These are phyloP conservation scores for Gnomoniopsis smithogilvyi DNA, from an alignment of 2,329 filamentous ascomycete species.

Conservation along the genomic window DNA sequence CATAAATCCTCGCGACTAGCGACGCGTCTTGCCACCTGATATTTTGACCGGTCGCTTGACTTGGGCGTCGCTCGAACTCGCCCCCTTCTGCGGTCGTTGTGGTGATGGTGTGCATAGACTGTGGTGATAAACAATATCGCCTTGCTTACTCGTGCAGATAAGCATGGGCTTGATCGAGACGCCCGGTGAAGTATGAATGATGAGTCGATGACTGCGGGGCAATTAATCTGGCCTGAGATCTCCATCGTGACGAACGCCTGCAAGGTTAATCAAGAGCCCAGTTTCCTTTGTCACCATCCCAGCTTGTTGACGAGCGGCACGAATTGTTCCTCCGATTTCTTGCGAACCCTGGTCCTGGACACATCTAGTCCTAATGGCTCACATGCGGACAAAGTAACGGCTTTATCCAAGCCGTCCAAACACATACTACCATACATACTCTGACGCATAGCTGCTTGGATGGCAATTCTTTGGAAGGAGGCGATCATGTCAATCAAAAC, in stretches of 20 bases:
- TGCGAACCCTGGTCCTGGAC: background rate
- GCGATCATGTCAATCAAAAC: background rate
- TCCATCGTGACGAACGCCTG: background rate
- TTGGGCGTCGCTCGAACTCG: too few species aligned
- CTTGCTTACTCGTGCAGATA: too few species aligned
- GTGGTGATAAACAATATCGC: too few species aligned
- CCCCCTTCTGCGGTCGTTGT: too few species aligned
- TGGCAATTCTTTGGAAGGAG: background rate
- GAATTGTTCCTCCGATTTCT: background rate
- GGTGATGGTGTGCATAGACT: too few species aligned
- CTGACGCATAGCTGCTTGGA: background rate
- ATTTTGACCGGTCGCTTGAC: background rate
- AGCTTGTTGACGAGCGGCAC: too few species aligned
- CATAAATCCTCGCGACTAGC: background rate
- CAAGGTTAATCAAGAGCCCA: too few species aligned
- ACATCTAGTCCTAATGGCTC: background rate
- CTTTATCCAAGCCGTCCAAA: background rate
- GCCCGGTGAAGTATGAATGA: too few species aligned
- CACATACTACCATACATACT: background rate
- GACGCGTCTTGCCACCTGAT: background rate
- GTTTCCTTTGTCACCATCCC: too few species aligned
- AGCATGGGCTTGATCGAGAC: too few species aligned
- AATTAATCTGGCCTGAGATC: too few species aligned
- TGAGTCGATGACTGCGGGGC: too few species aligned
- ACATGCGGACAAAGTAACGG: background rate